Percentiles rank a stretch among this genome's conserved stretches.
phyloP scores from a whole-genome alignment of 164 flowering plant genomes.

The Tetracentron sinense region DNA sequence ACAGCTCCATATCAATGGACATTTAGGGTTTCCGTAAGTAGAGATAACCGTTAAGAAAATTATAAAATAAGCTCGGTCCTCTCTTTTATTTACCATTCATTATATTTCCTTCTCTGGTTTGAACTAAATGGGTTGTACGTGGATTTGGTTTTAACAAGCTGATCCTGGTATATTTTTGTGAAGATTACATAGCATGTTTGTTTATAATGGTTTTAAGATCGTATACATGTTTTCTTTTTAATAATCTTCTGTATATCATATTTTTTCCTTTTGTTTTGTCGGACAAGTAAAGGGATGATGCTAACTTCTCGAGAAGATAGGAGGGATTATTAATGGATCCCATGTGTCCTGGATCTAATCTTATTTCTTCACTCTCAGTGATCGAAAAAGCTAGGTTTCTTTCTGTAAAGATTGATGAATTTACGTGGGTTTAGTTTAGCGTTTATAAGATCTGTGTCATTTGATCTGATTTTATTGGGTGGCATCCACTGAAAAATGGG shows the following conservation, averaged over 20 bases:
- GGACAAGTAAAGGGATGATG: background rate
- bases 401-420: no score
- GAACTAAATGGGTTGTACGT: constrained; percentile 1
- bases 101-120: background rate
- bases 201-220: background rate
- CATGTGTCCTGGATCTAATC: background rate
- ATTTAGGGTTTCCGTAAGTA: constrained; percentile 16
- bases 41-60: background rate
- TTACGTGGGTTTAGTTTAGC: no score
- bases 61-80: background rate
- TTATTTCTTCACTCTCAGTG: background rate
- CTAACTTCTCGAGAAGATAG: background rate
- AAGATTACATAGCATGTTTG: background rate
- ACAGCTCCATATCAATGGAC: background rate
- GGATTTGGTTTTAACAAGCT: background rate
- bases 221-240: background rate
- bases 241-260: background rate
- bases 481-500: background rate
- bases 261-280: background rate
- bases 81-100: no score
- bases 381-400: background rate
- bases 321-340: background rate
- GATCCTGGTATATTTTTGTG: background rate
- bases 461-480: background rate
- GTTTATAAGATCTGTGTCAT: background rate